phyloP scores from a whole-genome alignment of 2,329 filamentous ascomycete species.

The Xylaria sp. region DNA sequence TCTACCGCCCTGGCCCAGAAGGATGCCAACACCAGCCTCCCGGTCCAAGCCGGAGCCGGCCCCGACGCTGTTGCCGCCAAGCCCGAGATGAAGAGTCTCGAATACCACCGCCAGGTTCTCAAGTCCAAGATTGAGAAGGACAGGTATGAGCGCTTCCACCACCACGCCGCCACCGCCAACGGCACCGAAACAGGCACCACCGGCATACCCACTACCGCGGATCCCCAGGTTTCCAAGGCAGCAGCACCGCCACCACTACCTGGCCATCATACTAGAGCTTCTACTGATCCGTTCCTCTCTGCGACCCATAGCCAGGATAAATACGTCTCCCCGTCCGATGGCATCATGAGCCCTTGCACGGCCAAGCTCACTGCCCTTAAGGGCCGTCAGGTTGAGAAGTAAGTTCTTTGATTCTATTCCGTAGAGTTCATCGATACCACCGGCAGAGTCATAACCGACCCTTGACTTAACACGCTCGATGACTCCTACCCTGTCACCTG shows the following conservation, averaged over 20 bases:
- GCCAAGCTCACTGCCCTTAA: conserved; percentile 77
- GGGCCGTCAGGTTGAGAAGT: conserved; percentile 76
- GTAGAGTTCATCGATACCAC: neutral
- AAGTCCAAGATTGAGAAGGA: conserved; percentile 65
- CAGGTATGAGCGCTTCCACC: conserved; percentile 42
- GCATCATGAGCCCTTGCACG: conserved; percentile 81
- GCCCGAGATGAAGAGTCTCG: conserved; percentile 58
- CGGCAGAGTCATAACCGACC: too few species aligned
- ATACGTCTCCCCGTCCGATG: conserved; percentile 81
- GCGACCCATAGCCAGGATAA: conserved; percentile 35
- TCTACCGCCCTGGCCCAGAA: conserved; percentile 57
- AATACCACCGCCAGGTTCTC: conserved; percentile 71
- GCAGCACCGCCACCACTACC: conserved; percentile 14
- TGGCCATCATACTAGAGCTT: too few species aligned
- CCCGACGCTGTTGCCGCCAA: conserved; percentile 31
- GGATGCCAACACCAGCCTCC: conserved; percentile 54
- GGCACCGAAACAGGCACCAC: conserved; percentile 2
- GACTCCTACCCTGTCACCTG: neutral
- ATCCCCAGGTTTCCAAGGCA: too few species aligned
- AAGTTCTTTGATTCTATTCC: conserved; percentile 32
- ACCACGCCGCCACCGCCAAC: conserved; percentile 1
- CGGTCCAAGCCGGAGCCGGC: conserved; percentile 26
- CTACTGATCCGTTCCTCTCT: too few species aligned
- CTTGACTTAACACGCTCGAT: neutral
- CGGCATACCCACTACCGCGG: conserved; percentile 1